Percentiles rank a stretch among this genome's conserved stretches.
Conservation (phyloP, 139 green algal genomes). For the Deuterostichococcus epilithicus region DNA sequence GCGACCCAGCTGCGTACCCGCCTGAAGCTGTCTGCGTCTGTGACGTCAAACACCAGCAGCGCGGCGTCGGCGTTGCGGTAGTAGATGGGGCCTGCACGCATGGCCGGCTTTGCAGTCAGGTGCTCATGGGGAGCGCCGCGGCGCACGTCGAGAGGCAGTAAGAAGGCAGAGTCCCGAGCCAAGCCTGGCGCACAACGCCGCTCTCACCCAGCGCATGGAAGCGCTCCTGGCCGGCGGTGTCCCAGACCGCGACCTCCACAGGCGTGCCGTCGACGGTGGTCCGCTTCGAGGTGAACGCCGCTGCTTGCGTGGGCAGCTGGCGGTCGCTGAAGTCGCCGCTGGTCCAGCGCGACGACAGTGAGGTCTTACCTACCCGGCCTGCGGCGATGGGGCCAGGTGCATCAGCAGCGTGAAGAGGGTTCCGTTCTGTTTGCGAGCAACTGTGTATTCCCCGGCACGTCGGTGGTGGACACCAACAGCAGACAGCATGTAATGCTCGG, state of each 20-base stretch:
- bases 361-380: slow-evolving; percentile 24
- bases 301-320: slow-evolving; percentile 11
- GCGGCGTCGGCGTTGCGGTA: slow-evolving; percentile 21
- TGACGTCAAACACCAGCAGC: slow-evolving; percentile 27
- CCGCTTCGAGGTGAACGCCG: slow-evolving; percentile 9
- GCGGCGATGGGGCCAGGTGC: neutral
- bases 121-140: neutral
- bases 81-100: slow-evolving; percentile 12
- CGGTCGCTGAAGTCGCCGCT: slow-evolving; percentile 12
- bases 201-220: slow-evolving; percentile 15
- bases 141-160: neutral
- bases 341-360: slow-evolving; percentile 6
- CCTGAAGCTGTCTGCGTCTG: slow-evolving; percentile 20
- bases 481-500: neutral
- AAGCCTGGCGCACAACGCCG: too few species aligned
- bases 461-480: too few species aligned
- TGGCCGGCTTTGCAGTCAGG: neutral
- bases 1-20: slow-evolving; percentile 14
- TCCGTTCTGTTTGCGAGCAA: neutral
- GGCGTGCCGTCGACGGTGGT: neutral
- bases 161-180: too few species aligned
- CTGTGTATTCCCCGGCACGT: neutral
- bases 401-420: neutral
- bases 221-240: slow-evolving; percentile 25
- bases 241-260: slow-evolving; percentile 26